A percentile compares a stretch with the other conserved stretches of the same genome.
Conservation (phyloP, 2,329 filamentous ascomycete species). For the Ustulina deusta region DNA sequence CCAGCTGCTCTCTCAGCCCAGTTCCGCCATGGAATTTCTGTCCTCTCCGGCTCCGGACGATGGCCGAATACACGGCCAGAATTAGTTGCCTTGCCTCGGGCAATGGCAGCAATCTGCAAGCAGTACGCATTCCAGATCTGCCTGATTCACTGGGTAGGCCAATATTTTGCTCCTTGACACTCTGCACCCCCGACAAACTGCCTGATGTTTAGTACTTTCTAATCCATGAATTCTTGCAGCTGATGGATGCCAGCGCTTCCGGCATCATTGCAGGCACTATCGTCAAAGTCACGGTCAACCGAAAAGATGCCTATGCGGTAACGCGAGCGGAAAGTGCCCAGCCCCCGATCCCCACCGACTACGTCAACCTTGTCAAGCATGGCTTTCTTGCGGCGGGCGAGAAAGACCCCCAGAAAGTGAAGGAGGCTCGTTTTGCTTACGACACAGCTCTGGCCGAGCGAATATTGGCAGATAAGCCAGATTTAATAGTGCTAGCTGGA, state of each 20-base stretch:
- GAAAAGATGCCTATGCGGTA: conserved; percentile 60
- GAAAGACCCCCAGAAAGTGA: conserved; percentile 65
- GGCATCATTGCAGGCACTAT: conserved; percentile 59
- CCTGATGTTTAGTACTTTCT: conserved; percentile 46
- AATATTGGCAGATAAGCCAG: conserved; percentile 73
- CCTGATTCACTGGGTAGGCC: neutral
- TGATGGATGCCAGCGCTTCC: conserved; percentile 64
- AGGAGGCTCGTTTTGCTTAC: conserved; percentile 73
- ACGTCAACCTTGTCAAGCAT: conserved; percentile 84
- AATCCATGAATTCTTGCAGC: conserved; percentile 75
- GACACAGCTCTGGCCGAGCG: conserved; percentile 79
- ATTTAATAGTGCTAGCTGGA: conserved; percentile 83
- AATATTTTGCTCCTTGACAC: neutral
- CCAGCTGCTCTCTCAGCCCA: neutral
- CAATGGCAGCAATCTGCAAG: conserved; percentile 40
- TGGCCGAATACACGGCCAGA: conserved; percentile 37
- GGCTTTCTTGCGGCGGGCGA: conserved; percentile 72
- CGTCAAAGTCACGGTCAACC: conserved; percentile 61
- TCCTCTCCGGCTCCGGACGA: conserved; percentile 13
- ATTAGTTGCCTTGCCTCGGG: conserved; percentile 42
- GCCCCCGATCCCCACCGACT: conserved; percentile 73
- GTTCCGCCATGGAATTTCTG: neutral
- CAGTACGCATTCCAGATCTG: conserved; percentile 22
- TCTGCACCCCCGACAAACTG: neutral
- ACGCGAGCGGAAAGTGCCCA: conserved; percentile 60